These are phyloP conservation scores for Paecilomyces formosus DNA, from an alignment of 2,329 filamentous ascomycete species.

Conservation along the genomic window DNA sequence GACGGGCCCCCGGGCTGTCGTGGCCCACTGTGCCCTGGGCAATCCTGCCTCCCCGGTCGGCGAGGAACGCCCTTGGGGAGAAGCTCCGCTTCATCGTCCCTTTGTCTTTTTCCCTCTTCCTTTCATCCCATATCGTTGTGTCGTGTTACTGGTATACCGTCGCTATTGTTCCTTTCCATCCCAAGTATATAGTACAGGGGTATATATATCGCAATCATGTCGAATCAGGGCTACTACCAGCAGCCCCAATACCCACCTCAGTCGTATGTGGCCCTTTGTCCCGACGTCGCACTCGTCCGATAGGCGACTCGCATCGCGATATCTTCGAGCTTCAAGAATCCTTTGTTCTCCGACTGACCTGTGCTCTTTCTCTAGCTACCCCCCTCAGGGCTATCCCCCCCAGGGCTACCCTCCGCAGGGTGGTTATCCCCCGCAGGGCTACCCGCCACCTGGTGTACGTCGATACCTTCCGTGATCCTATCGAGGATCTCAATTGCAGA, in stretches of 20 bases:
- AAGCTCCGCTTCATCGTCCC: not conserved
- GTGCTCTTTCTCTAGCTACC: constrained; percentile 9
- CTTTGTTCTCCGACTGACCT: not conserved
- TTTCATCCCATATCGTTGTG: not conserved
- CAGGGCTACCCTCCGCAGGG: constrained; percentile 26
- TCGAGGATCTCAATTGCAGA: not conserved
- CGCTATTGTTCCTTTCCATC: not conserved
- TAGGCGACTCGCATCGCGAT: not conserved
- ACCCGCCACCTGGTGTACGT: constrained; percentile 21
- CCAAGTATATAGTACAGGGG: not conserved
- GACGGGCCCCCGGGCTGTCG: not conserved
- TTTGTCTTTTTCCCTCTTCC: not conserved
- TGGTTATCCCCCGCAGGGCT: constrained; percentile 27
- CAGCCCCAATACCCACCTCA: constrained; percentile 13
- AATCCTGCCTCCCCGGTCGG: not conserved
- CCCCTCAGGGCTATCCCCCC: constrained; percentile 24
- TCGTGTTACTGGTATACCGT: not conserved
- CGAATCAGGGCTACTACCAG: constrained; percentile 35
- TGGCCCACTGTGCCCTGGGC: not conserved
- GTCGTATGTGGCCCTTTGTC: constrained; percentile 6
- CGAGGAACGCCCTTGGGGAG: not conserved
- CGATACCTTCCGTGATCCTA: constrained; percentile 13
- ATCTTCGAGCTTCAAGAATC: not conserved
- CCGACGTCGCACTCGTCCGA: constrained; percentile 10
- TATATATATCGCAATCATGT: constrained; percentile 22